Conservation (phyloP, 1,284 basidiomycete species). For the Pseudozyma pruni region DNA sequence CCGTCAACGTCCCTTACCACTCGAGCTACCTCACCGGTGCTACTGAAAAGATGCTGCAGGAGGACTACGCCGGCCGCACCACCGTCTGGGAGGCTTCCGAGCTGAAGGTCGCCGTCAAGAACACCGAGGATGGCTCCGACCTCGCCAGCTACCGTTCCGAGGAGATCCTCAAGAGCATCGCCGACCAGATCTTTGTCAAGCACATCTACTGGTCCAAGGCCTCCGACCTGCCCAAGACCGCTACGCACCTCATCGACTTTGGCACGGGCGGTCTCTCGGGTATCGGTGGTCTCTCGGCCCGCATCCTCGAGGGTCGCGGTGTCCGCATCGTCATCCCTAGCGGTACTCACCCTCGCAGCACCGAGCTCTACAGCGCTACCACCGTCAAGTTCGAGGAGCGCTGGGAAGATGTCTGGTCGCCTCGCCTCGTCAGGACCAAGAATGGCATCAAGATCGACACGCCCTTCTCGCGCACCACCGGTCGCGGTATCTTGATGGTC, state of each 20-base stretch:
- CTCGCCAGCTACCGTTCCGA: conserved; percentile 44
- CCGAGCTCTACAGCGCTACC: conserved; percentile 73
- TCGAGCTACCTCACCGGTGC: conserved; percentile 83
- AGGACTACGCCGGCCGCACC: conserved; percentile 74
- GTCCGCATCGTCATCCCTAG: conserved; percentile 75
- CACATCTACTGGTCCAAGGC: conserved; percentile 94
- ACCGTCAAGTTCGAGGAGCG: conserved; percentile 81
- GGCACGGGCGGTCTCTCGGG: conserved; percentile 93
- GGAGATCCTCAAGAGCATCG: conserved; percentile 54
- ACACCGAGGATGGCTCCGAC: conserved; percentile 76
- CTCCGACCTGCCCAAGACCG: conserved; percentile 80
- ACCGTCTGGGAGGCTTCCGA: conserved; percentile 79
- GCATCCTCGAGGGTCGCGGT: conserved; percentile 91
- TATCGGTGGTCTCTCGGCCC: conserved; percentile 88
- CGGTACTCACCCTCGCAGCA: conserved; percentile 55
- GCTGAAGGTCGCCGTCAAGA: conserved; percentile 84
- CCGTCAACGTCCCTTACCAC: conserved; percentile 95
- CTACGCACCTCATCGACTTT: conserved; percentile 92
- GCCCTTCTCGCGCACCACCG: conserved; percentile 91
- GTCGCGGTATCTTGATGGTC: conserved; percentile 97
- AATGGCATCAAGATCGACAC: conserved; percentile 77
- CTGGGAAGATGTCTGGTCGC: conserved; percentile 90
- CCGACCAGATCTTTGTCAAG: conserved; percentile 83
- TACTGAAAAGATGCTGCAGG: conserved; percentile 77
- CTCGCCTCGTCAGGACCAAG: conserved; percentile 82